Conservation (phyloP, 106 monocot species). For the Xerophyta viscosa region DNA sequence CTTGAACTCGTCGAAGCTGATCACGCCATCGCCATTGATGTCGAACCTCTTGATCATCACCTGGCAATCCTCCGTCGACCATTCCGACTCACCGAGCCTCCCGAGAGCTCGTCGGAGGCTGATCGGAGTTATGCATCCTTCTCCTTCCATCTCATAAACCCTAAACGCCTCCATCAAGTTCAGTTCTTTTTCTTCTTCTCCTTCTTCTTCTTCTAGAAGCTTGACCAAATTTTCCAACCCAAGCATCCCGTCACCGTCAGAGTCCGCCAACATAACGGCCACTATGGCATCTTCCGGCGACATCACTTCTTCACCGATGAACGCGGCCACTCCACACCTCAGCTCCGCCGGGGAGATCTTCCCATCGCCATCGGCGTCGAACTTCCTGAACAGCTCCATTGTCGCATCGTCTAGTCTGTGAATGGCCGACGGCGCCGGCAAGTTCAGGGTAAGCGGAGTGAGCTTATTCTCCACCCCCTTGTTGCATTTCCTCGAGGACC, state of each 20-base stretch:
- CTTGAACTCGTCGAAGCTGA: conserved; percentile 14
- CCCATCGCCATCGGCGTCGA: conserved; percentile 46
- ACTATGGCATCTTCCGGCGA: not conserved
- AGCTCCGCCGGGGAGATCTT: conserved; percentile 46
- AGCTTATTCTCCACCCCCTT: no score
- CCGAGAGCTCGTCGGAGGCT: conserved; percentile 12
- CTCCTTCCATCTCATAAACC: conserved; percentile 28
- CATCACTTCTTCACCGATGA: conserved; percentile 7
- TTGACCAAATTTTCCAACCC: not conserved
- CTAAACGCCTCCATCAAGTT: conserved; percentile 13
- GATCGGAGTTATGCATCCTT: conserved; percentile 26
- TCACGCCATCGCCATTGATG: conserved; percentile 5
- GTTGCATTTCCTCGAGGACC: no score
- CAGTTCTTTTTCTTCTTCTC: conserved; percentile 6
- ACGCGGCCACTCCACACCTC: conserved; percentile 14
- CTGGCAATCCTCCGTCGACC: conserved; percentile 3
- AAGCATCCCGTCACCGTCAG: conserved; percentile 2
- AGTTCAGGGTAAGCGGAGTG: no score
- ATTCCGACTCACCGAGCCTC: conserved; percentile 5
- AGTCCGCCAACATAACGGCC: not conserved
- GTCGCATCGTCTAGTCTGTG: not conserved
- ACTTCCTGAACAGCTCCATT: conserved; percentile 16
- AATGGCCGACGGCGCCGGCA: not conserved
- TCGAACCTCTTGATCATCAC: conserved; percentile 8
- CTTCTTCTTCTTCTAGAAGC: not conserved